phyloP scores from a whole-genome alignment of 805 yeast genomes.

The Pichia californica region DNA sequence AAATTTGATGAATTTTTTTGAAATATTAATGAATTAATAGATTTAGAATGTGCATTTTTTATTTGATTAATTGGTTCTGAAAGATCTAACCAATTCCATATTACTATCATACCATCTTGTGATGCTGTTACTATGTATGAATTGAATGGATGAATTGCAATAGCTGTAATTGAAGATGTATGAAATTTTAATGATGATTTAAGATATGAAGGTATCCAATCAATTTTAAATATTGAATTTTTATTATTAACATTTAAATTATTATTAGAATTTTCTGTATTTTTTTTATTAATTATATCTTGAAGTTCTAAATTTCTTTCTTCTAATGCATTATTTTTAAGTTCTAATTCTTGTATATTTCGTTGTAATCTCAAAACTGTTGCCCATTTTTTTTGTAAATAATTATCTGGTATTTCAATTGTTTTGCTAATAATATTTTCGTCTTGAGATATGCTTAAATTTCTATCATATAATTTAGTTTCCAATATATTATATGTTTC shows the following conservation, averaged over 20 bases:
- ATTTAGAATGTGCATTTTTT: slow-evolving; percentile 66
- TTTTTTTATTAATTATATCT: slow-evolving; percentile 11
- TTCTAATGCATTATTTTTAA: slow-evolving; percentile 43
- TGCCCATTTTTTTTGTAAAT: slow-evolving; percentile 76
- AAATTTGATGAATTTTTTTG: slow-evolving; percentile 34
- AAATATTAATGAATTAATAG: slow-evolving; percentile 53
- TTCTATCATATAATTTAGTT: not conserved
- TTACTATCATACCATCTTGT: slow-evolving; percentile 62
- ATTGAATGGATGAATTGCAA: slow-evolving; percentile 69
- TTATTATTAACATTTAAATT: not conserved
- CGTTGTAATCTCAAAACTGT: slow-evolving; percentile 77
- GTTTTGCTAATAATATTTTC: not conserved
- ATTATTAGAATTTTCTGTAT: slow-evolving; percentile 9
- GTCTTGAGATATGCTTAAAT: not conserved
- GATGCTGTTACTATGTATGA: slow-evolving; percentile 61
- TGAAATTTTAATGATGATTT: slow-evolving; percentile 47
- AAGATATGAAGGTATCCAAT: slow-evolving; percentile 58
- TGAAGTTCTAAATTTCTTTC: slow-evolving; percentile 27
- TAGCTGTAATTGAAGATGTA: slow-evolving; percentile 51
- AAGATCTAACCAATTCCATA: slow-evolving; percentile 64
- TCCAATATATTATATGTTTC: not conserved
- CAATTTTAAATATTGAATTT: slow-evolving; percentile 28
- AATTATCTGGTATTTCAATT: slow-evolving; percentile 21
- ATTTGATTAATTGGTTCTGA: slow-evolving; percentile 56
- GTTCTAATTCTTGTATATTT: slow-evolving; percentile 63